Conservation (phyloP, 208 protist species). For the Spongospora subterranea region DNA sequence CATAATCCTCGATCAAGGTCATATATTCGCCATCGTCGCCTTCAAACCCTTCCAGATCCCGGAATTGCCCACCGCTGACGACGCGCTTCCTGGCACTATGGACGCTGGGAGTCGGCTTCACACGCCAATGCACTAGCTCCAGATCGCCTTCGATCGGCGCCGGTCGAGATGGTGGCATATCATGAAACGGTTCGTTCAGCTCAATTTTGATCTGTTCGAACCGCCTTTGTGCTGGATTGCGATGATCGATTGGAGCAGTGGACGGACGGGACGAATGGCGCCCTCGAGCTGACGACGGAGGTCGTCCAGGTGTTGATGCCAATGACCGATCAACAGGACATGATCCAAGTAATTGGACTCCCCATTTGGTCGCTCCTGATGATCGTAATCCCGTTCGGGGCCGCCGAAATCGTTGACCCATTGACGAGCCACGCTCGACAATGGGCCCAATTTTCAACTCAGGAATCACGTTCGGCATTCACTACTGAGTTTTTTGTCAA, state of each 20-base stretch:
- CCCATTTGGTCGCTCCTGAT: background rate
- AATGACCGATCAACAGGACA: background rate
- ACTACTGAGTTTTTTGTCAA: too few relatives aligned
- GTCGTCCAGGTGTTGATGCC: background rate
- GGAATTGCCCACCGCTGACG: slow-evolving; percentile 50
- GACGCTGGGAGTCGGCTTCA: background rate
- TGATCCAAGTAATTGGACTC: background rate
- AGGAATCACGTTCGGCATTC: too few relatives aligned
- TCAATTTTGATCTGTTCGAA: background rate
- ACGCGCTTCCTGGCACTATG: background rate
- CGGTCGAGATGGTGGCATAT: background rate
- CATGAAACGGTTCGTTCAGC: background rate
- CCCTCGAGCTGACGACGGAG: background rate
- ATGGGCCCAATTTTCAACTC: too few relatives aligned
- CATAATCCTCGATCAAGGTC: background rate
- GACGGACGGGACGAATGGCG: background rate
- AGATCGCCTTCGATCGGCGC: background rate
- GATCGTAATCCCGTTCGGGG: background rate
- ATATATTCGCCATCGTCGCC: background rate
- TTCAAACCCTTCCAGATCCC: background rate
- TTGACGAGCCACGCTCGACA: too few relatives aligned
- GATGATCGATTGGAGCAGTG: background rate
- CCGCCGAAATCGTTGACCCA: background rate
- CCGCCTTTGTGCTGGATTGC: background rate
- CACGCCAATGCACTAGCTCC: background rate